Conservation (phyloP, 495 filamentous ascomycete species). For the Bombardia bombarda region DNA sequence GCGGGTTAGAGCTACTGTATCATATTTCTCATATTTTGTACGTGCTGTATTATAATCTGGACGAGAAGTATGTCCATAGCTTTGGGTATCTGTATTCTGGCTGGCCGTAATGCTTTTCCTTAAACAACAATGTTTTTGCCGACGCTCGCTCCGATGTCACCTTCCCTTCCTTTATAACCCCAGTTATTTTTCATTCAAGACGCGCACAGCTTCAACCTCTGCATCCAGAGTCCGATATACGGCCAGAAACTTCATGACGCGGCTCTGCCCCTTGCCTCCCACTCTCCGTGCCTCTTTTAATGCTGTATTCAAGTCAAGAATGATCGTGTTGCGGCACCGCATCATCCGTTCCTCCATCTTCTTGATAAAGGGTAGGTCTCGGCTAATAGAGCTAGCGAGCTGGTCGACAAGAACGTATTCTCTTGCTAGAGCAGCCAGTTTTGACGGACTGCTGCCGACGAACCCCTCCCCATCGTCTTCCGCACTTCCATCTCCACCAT, state of each 20-base stretch:
- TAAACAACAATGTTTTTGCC: too few species aligned
- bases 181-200: slow-evolving; percentile 44
- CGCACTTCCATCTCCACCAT: slow-evolving; percentile 11
- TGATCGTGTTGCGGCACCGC: slow-evolving; percentile 58
- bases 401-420: slow-evolving; percentile 33
- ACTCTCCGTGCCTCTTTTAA: slow-evolving; percentile 60
- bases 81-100: slow-evolving; percentile 25
- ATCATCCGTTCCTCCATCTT: slow-evolving; percentile 48
- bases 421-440: slow-evolving; percentile 34
- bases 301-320: slow-evolving; percentile 75
- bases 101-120: not conserved
- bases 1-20: slow-evolving; percentile 22
- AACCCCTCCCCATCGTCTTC: slow-evolving; percentile 22
- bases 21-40: slow-evolving; percentile 22
- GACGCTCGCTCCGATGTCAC: not conserved
- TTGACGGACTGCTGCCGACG: slow-evolving; percentile 32
- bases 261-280: slow-evolving; percentile 43
- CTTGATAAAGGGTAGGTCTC: slow-evolving; percentile 32
- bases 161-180: not conserved
- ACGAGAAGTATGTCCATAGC: slow-evolving; percentile 8
- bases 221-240: slow-evolving; percentile 76
- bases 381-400: slow-evolving; percentile 34
- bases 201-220: slow-evolving; percentile 63
- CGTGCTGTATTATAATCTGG: slow-evolving; percentile 38
- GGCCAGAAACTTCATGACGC: slow-evolving; percentile 60